Conservation (phyloP, 768 basidiomycete genomes). For the Xanthoconium stramineum region DNA sequence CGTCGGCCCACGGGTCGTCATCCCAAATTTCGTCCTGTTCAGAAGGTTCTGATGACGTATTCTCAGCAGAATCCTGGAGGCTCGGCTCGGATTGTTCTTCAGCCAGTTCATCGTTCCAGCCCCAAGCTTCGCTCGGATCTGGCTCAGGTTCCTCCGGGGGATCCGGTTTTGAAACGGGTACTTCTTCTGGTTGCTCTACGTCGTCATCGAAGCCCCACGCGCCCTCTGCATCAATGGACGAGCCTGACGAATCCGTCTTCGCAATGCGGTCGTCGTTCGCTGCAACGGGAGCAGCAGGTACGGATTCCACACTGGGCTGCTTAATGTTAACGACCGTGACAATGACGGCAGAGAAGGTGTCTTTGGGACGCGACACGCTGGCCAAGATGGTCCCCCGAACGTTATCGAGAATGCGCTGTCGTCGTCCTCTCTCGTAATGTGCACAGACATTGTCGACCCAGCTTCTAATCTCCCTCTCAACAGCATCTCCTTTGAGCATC, state of each 20-base stretch:
- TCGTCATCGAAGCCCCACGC: conserved; percentile 58
- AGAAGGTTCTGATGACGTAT: conserved; percentile 27
- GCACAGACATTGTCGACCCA: conserved; percentile 69
- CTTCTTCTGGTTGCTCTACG: conserved; percentile 22
- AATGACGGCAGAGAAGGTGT: conserved; percentile 28
- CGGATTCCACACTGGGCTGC: neutral
- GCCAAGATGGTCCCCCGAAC: conserved; percentile 53
- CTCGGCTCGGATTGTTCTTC: conserved; percentile 31
- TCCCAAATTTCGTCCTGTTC: conserved; percentile 56
- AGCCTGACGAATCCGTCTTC: conserved; percentile 24
- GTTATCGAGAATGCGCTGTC: conserved; percentile 62
- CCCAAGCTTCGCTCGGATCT: conserved; percentile 65
- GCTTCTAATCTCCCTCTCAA: conserved; percentile 52
- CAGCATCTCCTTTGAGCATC: conserved; percentile 46
- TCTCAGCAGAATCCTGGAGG: neutral
- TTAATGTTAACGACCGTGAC: conserved; percentile 1
- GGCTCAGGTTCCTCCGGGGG: conserved; percentile 29
- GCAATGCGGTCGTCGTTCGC: conserved; percentile 39
- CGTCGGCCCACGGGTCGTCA: conserved; percentile 68
- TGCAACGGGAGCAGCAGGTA: conserved; percentile 36
- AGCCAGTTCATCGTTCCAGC: conserved; percentile 55
- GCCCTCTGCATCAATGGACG: conserved; percentile 29
- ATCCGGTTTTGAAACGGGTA: conserved; percentile 16
- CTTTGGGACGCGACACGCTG: conserved; percentile 13
- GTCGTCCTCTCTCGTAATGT: conserved; percentile 78